Evolutionary conservation across 2,329 filamentous ascomycete species (phyloP).

Genomic region (Aspergillus flavus): DNA sequence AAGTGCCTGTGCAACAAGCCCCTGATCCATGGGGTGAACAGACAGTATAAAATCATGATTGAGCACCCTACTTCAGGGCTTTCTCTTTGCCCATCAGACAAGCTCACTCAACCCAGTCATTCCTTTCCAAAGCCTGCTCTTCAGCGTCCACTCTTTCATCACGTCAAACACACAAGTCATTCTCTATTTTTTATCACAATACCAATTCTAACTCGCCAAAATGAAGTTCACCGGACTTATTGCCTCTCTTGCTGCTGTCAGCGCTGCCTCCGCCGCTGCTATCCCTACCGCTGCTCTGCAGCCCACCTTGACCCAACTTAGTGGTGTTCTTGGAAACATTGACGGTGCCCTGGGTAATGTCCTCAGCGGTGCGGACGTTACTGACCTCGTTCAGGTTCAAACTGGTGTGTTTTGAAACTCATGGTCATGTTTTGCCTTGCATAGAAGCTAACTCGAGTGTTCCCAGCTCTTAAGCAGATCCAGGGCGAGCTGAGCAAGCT

Average conservation of each 20-base stretch:
- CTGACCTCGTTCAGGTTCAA: slow-evolving; percentile 15
- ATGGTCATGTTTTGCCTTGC: not conserved
- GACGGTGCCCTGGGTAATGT: slow-evolving; percentile 18
- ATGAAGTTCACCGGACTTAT: slow-evolving; percentile 43
- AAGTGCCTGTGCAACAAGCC: slow-evolving; percentile 4
- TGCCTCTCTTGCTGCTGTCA: slow-evolving; percentile 34
- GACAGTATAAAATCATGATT: slow-evolving; percentile 27
- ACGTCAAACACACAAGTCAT: slow-evolving; percentile 19
- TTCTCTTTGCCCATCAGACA: slow-evolving; percentile 18
- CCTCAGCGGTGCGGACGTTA: slow-evolving; percentile 9
- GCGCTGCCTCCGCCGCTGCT: slow-evolving; percentile 32
- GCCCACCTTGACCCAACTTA: slow-evolving; percentile 17
- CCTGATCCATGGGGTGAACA: slow-evolving; percentile 18
- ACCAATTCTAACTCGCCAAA: slow-evolving; percentile 18
- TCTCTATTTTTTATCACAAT: slow-evolving; percentile 22
- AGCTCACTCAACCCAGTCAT: slow-evolving; percentile 26
- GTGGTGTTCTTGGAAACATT: slow-evolving; percentile 19
- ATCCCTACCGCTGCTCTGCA: slow-evolving; percentile 25
- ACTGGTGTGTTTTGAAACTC: slow-evolving; percentile 5
- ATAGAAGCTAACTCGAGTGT: not conserved
- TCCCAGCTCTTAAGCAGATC: slow-evolving; percentile 16
- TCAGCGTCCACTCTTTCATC: slow-evolving; percentile 17
- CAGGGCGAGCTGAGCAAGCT: slow-evolving; percentile 18
- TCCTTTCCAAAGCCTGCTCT: slow-evolving; percentile 18
- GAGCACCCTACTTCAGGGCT: not conserved